Base-by-base conservation (phyloP, 768 basidiomycete species). In the Boletus bicolor region DNA sequence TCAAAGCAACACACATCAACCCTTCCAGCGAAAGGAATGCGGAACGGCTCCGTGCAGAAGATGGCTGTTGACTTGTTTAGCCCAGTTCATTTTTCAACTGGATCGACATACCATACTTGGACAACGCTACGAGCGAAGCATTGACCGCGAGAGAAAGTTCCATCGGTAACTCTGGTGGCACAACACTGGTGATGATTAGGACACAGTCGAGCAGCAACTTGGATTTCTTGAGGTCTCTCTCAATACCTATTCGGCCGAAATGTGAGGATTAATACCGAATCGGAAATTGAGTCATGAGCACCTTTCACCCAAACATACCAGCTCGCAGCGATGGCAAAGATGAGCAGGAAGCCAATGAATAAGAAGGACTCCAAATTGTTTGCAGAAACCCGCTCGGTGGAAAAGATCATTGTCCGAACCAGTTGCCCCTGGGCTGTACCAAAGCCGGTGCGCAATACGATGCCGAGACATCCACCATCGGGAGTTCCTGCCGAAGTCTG, bases 1-100 rank as follows among this genome's bases (percentile, higher is more conserved):
- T 99, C 97, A 64, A 99, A 98, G 73, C 97, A 98, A 73, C 97
- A 99, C 15, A 98, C 89, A 63, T 99, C 97, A 3, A 98, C 94
- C 21, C 93, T 83, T 6, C 97, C 97, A 6, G 97, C 97, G 58
- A 78, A 91, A 0, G 97, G 95, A 58, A 98, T 99, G 21, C 97
- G 85, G 84, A 99, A 98, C 1, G 97, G 97, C 66, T 99, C 97
- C 17, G 97, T 99, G 69, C 97, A 98, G 76, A 95, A 99, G 56
- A 98, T 99, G 7, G 96, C 96, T 97, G 11, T 59, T 15, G 56
- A 51, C 24, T 9, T 24, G 30, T 49, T 60, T 38, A 63, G 54
- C 14, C 14, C 1, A 1, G 37, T 21, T 47, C 36, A 3, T 0
- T 41, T 24, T 39, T 15, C 3, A 42, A 45, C 38, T 15, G 15